Percentiles rank a stretch among this genome's conserved stretches.
Evolutionary conservation across 768 basidiomycete genomes (phyloP).

Genomic region (Suillus paluster): DNA sequence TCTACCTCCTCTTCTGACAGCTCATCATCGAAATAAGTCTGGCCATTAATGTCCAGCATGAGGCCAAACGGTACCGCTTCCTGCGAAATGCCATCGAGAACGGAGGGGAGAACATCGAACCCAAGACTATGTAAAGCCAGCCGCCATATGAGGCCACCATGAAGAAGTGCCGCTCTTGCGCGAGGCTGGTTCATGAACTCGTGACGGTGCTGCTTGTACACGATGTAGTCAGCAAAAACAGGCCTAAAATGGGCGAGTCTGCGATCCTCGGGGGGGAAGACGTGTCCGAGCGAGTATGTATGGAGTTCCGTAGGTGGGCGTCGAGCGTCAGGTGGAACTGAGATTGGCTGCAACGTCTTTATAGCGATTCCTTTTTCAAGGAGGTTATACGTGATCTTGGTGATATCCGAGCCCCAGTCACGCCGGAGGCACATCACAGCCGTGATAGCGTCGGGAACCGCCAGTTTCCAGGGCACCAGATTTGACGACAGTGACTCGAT

Average conservation of each 20-base stretch:
- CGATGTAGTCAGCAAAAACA: background rate
- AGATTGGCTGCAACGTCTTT: background rate
- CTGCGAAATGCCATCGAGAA: background rate
- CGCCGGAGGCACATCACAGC: slow-evolving; percentile 8
- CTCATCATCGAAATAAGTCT: slow-evolving; percentile 1
- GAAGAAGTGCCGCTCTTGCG: slow-evolving; percentile 1
- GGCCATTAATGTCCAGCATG: background rate
- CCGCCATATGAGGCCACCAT: slow-evolving; percentile 3
- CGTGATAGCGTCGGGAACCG: background rate
- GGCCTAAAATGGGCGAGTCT: background rate
- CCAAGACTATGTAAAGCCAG: slow-evolving; percentile 1
- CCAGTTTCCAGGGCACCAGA: background rate
- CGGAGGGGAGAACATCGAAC: background rate
- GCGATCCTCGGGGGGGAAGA: background rate
- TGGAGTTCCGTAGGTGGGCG: background rate
- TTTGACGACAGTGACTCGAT: background rate
- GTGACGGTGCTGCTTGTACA: background rate
- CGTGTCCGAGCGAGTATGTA: background rate
- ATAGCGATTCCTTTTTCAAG: background rate
- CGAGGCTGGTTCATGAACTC: slow-evolving; percentile 5
- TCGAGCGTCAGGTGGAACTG: background rate
- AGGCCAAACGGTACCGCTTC: background rate
- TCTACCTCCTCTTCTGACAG: background rate
- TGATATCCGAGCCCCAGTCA: slow-evolving; percentile 1
- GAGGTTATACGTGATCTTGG: background rate